phyloP scores from a whole-genome alignment of 108 stramenopile genomes.

The Fragilaria crotonensis region DNA sequence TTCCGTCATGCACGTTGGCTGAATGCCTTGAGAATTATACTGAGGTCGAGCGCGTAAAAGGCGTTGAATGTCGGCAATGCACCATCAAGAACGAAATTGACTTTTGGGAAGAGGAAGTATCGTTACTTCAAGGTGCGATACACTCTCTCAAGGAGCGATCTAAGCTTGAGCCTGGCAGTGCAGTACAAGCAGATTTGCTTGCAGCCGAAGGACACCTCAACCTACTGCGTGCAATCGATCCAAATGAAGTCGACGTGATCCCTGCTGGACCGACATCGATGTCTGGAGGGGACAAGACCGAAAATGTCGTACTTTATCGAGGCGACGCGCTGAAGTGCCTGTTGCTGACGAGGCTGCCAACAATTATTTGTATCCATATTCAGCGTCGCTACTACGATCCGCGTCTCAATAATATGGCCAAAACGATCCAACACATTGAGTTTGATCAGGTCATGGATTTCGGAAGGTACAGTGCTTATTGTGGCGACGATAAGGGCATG shows the following conservation, averaged over 20 bases:
- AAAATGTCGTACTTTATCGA: conserved; percentile 19
- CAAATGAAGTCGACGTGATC: conserved; percentile 20
- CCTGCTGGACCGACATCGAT: conserved; percentile 1
- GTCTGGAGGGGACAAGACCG: neutral
- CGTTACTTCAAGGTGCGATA: conserved; percentile 50
- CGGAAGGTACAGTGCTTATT: conserved; percentile 55
- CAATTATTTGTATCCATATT: conserved; percentile 63
- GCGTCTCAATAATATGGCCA: conserved; percentile 39
- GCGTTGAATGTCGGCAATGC: conserved; percentile 71
- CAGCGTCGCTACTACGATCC: conserved; percentile 79
- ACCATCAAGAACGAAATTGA: conserved; percentile 36
- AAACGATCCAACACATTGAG: conserved; percentile 49
- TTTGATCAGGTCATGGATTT: conserved; percentile 62
- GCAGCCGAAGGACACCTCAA: conserved; percentile 15
- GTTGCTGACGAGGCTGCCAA: conserved; percentile 58
- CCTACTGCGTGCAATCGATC: conserved; percentile 21
- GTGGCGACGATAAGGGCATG: conserved; percentile 19
- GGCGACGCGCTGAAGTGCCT: conserved; percentile 57
- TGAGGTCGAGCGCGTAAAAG: conserved; percentile 51
- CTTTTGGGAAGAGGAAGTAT: conserved; percentile 50
- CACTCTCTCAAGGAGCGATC: conserved; percentile 19
- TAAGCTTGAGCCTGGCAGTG: conserved; percentile 8
- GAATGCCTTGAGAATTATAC: conserved; percentile 49
- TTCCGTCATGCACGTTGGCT: conserved; percentile 32
- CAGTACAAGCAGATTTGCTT: conserved; percentile 14